These are phyloP conservation scores for Calamus simplicifolius DNA, from an alignment of 176 grass and related monocot species.

Conservation along the genomic window DNA sequence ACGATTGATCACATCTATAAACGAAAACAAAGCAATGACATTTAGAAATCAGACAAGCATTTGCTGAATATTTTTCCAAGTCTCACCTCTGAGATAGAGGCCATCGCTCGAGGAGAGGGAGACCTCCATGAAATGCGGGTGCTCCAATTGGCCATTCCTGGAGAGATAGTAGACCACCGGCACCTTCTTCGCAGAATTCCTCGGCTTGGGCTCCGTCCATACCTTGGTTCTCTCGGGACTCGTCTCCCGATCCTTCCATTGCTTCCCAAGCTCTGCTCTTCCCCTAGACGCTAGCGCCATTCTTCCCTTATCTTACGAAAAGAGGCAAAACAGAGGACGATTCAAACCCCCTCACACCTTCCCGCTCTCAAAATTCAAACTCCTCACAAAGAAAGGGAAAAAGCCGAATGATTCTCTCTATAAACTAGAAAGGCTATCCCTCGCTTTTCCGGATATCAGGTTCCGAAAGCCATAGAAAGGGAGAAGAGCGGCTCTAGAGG, in stretches of 20 bases:
- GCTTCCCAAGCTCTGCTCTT: background rate
- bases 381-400: no score
- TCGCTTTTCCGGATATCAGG: no score
- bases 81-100: constrained; percentile 37
- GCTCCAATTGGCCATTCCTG: constrained; percentile 51
- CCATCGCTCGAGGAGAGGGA: constrained; percentile 10
- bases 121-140: constrained; percentile 69
- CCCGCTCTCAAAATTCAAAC: no score
- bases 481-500: background rate
- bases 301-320: no score
- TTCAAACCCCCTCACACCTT: background rate
- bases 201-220: constrained; percentile 37
- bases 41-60: no score
- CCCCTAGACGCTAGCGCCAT: constrained; percentile 2
- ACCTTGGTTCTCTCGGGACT: constrained; percentile 68
- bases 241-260: constrained; percentile 30
- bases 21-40: background rate
- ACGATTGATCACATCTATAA: constrained; percentile 35
- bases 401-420: no score
- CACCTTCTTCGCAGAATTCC: constrained; percentile 16
- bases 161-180: constrained; percentile 63
- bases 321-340: background rate
- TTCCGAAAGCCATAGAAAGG: background rate
- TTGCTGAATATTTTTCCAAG: no score
- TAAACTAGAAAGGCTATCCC: no score